Conservation (phyloP, 139 green algal species). For the Micractinium sp. region DNA sequence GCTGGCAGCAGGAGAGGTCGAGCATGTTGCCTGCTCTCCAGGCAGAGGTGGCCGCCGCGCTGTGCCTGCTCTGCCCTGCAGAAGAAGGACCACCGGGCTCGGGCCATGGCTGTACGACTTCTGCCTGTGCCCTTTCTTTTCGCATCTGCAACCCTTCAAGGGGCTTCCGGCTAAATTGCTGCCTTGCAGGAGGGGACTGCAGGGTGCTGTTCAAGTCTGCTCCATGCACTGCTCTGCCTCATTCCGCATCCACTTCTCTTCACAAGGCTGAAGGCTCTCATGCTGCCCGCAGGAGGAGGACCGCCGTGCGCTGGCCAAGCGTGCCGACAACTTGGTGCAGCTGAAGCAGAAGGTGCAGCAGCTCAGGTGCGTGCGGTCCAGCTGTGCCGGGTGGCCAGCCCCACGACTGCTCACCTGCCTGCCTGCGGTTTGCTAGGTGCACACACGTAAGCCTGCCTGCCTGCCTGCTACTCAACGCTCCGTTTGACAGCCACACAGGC, state of each 20-base stretch:
- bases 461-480: not conserved
- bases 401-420: not conserved
- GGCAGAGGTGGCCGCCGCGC: too few species aligned
- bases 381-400: too few species aligned
- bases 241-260: not conserved
- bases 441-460: not conserved
- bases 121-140: too few species aligned
- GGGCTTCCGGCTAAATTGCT: too few species aligned
- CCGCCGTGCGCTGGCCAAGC: constrained; percentile 7
- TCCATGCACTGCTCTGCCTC: not conserved
- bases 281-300: constrained; percentile 7
- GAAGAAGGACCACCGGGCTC: too few species aligned
- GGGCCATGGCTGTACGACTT: too few species aligned
- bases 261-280: not conserved
- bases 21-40: too few species aligned
- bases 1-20: too few species aligned
- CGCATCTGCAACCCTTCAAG: too few species aligned
- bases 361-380: not conserved
- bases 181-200: not conserved
- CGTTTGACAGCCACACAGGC: not conserved
- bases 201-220: not conserved
- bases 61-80: too few species aligned
- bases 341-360: constrained; percentile 23
- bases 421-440: not conserved
- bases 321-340: constrained; percentile 8